phyloP scores from a whole-genome alignment of 148 eudicot species.

The Fallopia convolvulus region DNA sequence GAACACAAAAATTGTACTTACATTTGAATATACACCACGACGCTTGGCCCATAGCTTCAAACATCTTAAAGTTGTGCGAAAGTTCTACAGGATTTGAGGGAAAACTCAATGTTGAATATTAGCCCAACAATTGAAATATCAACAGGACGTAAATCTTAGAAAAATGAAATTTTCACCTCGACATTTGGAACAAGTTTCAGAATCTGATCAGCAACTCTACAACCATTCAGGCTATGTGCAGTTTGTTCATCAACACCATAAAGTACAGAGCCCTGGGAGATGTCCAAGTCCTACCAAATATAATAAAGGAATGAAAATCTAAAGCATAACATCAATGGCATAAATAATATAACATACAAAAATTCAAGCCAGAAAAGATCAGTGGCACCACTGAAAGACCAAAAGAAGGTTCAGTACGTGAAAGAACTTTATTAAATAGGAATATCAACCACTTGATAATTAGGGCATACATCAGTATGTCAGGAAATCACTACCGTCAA shows the following conservation, averaged over 20 bases:
- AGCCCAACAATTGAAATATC: not conserved
- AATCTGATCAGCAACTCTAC: slow-evolving; percentile 49
- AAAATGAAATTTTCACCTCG: slow-evolving; percentile 26
- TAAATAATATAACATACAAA: not conserved
- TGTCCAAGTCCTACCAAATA: slow-evolving; percentile 35
- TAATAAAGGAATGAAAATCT: not conserved
- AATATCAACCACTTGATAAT: not conserved
- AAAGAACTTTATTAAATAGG: not conserved
- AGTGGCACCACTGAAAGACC: not conserved
- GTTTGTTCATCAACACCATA: slow-evolving; percentile 42
- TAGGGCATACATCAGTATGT: not conserved
- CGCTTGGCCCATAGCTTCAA: slow-evolving; percentile 45
- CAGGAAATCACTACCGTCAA: not conserved
- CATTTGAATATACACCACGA: slow-evolving; percentile 53
- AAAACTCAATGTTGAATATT: not conserved
- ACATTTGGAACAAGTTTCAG: slow-evolving; percentile 43
- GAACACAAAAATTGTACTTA: slow-evolving; percentile 17
- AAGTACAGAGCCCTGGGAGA: slow-evolving; percentile 35
- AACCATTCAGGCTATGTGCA: slow-evolving; percentile 48
- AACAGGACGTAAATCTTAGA: not conserved
- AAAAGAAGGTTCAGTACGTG: not conserved
- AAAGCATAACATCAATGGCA: not conserved
- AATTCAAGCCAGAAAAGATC: not conserved
- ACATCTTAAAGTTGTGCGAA: slow-evolving; percentile 35
- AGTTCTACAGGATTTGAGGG: slow-evolving; percentile 27